Conservation (phyloP, 2,329 filamentous ascomycete species). For the Penicillium thymicola region DNA sequence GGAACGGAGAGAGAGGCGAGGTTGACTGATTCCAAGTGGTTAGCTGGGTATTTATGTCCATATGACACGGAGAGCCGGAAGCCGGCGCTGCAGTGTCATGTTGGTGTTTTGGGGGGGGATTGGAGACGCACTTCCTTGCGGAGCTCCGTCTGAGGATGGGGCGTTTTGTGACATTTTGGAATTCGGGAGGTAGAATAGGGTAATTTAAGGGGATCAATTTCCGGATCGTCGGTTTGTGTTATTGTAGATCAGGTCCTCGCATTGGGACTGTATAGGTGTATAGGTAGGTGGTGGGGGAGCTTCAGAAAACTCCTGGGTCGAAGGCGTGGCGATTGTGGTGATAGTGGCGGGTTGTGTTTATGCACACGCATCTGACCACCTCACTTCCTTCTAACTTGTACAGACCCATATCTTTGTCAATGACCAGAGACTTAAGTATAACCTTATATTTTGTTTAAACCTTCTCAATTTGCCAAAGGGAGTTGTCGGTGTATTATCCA, state of each 20-base stretch:
- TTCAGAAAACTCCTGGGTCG: constrained; percentile 8
- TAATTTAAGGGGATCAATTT: background rate
- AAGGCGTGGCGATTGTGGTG: constrained; percentile 4
- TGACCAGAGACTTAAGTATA: too few relatives aligned
- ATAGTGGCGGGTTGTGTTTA: background rate
- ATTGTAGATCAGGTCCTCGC: background rate
- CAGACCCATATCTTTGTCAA: background rate
- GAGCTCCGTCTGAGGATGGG: constrained; percentile 30
- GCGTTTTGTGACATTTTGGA: constrained; percentile 27
- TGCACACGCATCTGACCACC: constrained; percentile 1
- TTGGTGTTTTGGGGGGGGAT: background rate
- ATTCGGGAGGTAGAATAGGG: too few relatives aligned
- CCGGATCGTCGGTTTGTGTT: background rate
- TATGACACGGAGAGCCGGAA: background rate
- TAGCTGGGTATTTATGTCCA: constrained; percentile 1
- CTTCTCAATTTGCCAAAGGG: background rate
- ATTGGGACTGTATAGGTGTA: constrained; percentile 3
- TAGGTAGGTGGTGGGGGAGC: constrained; percentile 1
- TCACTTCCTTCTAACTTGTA: background rate
- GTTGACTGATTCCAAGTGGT: constrained; percentile 48
- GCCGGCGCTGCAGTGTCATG: background rate
- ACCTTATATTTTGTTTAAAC: background rate
- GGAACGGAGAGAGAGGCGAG: constrained; percentile 75
- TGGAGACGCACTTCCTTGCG: constrained; percentile 28
- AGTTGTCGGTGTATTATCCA: background rate